Conservation (phyloP, 805 yeast species). For the Saccharomycopsis fibuligera region DNA sequence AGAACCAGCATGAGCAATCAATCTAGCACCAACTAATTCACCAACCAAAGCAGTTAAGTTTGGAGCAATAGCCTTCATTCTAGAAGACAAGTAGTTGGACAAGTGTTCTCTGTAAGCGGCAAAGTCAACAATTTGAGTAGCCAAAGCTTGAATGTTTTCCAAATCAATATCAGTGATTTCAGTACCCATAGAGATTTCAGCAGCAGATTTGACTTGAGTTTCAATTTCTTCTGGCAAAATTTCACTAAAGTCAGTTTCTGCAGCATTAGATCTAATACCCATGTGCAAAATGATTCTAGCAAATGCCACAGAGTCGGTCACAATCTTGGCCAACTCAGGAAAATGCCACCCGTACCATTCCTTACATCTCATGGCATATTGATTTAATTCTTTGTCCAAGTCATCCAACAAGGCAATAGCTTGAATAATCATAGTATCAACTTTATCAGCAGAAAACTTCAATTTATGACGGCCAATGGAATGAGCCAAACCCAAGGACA, state of each 20-base stretch:
- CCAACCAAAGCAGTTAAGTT: conserved; percentile 93
- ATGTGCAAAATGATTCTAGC: conserved; percentile 89
- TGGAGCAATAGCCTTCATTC: conserved; percentile 99
- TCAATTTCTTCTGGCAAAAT: conserved; percentile 91
- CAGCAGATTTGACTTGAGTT: conserved; percentile 88
- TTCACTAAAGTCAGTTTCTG: conserved; percentile 83
- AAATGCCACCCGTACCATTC: conserved; percentile 99
- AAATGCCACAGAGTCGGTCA: conserved; percentile 91
- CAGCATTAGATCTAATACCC: conserved; percentile 91
- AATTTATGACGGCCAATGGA: conserved; percentile 97
- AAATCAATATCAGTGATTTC: conserved; percentile 92
- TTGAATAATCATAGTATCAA: conserved; percentile 98
- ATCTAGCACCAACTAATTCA: conserved; percentile 96
- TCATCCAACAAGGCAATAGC: conserved; percentile 97
- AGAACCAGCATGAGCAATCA: conserved; percentile 96
- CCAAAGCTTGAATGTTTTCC: conserved; percentile 80
- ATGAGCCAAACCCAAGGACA: conserved; percentile 98
- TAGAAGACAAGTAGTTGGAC: conserved; percentile 80
- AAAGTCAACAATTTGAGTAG: conserved; percentile 94
- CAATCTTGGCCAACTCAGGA: conserved; percentile 96
- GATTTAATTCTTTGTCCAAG: conserved; percentile 94
- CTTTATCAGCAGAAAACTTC: conserved; percentile 96
- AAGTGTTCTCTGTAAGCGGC: conserved; percentile 95
- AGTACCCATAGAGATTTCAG: conserved; percentile 99
- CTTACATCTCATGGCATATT: conserved; percentile 97